phyloP scores from a whole-genome alignment of 768 basidiomycete species.

The Hygrophorus pudorinus region DNA sequence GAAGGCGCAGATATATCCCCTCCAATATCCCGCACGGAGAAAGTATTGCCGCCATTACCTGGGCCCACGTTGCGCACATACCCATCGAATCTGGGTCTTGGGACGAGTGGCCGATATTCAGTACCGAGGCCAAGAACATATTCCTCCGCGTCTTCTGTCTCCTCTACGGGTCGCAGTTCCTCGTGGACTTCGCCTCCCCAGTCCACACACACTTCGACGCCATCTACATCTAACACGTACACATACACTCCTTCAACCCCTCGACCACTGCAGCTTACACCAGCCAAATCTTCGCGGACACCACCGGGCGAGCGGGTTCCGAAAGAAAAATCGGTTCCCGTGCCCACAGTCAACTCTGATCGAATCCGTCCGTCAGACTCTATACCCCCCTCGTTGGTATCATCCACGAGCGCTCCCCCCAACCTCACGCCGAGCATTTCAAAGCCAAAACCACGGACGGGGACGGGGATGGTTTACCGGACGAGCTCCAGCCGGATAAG shows the following conservation, averaged over 20 bases:
- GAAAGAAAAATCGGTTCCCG: no score
- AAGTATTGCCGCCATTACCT: conserved; percentile 26
- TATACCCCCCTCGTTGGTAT: background rate
- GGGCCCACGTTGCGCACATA: conserved; percentile 8
- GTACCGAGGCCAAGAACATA: conserved; percentile 1
- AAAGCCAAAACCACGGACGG: conserved; percentile 47
- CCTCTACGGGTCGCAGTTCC: background rate
- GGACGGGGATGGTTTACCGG: conserved; percentile 62
- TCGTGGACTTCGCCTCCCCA: conserved; percentile 12
- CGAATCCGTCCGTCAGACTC: background rate
- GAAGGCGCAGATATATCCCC: conserved; percentile 8
- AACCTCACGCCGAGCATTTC: conserved; percentile 6
- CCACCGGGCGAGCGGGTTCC: background rate
- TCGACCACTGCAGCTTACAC: no score
- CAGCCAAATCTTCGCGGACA: background rate
- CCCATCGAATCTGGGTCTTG: background rate
- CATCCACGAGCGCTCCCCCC: conserved; percentile 4
- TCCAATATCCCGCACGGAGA: conserved; percentile 18
- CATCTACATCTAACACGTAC: conserved; percentile 18
- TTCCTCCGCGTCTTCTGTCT: conserved; percentile 3
- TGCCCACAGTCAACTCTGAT: background rate
- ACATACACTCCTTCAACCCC: background rate
- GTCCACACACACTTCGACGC: conserved; percentile 3
- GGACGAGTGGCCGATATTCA: conserved; percentile 7
- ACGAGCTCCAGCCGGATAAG: conserved; percentile 20